Conservation (phyloP, 1,284 basidiomycete species). For the Ceratobasidium sp. region DNA sequence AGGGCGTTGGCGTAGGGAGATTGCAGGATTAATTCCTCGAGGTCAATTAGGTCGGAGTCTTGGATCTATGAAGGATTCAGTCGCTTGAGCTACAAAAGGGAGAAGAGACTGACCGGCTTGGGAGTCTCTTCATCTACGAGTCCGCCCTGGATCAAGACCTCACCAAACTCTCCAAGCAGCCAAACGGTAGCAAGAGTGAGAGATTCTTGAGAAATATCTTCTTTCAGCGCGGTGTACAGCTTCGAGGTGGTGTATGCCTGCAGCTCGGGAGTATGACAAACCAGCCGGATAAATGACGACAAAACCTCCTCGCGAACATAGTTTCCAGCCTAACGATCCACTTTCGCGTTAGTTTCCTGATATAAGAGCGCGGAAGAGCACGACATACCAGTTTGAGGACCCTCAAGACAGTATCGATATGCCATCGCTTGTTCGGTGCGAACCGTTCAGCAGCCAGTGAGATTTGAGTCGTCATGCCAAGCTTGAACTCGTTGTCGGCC, state of each 20-base stretch:
- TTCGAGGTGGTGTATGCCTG: conserved; percentile 96
- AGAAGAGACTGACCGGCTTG: conserved; percentile 64
- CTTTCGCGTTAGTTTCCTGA: conserved; percentile 3
- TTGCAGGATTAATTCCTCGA: conserved; percentile 87
- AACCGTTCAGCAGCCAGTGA: conserved; percentile 95
- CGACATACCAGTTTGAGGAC: conserved; percentile 86
- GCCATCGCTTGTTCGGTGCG: conserved; percentile 98
- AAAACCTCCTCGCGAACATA: conserved; percentile 97
- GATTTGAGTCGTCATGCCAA: conserved; percentile 97
- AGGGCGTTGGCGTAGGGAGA: conserved; percentile 95
- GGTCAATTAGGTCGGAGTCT: conserved; percentile 86
- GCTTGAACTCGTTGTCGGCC: conserved; percentile 99
- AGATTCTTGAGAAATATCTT: conserved; percentile 96
- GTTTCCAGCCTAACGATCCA: conserved; percentile 83
- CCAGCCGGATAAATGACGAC: conserved; percentile 93
- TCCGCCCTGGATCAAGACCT: conserved; percentile 87
- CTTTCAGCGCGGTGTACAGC: conserved; percentile 86
- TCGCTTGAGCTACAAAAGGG: background rate
- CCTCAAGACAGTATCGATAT: conserved; percentile 96
- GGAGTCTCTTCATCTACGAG: conserved; percentile 88
- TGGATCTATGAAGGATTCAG: conserved; percentile 62
- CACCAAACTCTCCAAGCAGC: conserved; percentile 97
- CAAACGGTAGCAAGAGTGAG: conserved; percentile 93
- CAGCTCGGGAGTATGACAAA: conserved; percentile 96
- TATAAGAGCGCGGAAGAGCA: background rate